Evolutionary conservation across 768 basidiomycete species (phyloP).

Genomic region (Suillus subluteus): DNA sequence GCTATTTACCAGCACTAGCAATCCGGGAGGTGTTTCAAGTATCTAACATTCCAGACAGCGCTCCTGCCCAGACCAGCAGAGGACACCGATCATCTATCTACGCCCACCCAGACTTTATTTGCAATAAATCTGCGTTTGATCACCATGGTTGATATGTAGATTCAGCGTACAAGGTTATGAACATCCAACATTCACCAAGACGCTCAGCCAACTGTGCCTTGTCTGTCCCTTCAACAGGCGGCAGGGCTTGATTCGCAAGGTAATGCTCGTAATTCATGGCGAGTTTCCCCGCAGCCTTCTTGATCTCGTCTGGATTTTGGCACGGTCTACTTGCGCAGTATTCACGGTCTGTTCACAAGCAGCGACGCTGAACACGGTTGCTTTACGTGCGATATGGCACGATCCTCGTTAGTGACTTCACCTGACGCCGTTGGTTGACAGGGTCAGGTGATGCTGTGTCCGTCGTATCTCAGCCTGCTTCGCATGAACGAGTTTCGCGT

Average conservation of each 20-base stretch:
- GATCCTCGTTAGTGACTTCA: conserved; percentile 94
- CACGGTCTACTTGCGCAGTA: conserved; percentile 68
- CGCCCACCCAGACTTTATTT: no score
- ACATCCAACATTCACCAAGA: no score
- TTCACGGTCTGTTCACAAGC: conserved; percentile 74
- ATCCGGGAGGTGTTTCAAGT: no score
- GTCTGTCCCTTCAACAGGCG: conserved; percentile 90
- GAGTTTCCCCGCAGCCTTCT: conserved; percentile 27
- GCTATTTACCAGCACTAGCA: no score
- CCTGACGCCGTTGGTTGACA: conserved; percentile 89
- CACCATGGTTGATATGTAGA: no score
- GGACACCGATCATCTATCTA: no score
- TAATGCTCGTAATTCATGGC: conserved; percentile 93
- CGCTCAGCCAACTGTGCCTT: not conserved
- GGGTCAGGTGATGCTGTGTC: conserved; percentile 42
- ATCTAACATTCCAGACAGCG: no score
- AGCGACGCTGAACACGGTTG: conserved; percentile 73
- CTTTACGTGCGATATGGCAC: conserved; percentile 69
- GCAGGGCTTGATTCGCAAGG: conserved; percentile 87
- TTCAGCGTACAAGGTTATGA: no score
- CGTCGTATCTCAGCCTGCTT: no score
- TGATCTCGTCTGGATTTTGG: no score
- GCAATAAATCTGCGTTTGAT: no score
- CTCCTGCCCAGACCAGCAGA: not conserved
- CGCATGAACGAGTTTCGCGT: no score